Percentiles rank a stretch among this genome's conserved stretches.
Conservation (phyloP, 306 rosid species). For the Begonia fuchsioides region DNA sequence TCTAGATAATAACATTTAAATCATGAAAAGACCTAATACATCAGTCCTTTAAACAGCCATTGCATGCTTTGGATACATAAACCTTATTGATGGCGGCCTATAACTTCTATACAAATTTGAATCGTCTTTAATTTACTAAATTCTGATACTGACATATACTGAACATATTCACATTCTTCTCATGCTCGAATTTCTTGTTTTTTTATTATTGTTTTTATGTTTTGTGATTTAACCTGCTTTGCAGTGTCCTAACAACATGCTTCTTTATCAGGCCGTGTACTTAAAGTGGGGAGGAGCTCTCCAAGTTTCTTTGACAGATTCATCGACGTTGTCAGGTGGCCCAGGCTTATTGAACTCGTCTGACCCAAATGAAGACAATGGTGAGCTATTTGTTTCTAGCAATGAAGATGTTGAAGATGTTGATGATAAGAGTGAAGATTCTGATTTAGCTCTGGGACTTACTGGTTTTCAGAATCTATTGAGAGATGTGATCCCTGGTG, state of each 20-base stretch:
- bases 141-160: too few species aligned
- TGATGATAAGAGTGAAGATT: constrained; percentile 51
- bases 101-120: too few species aligned
- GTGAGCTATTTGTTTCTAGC: constrained; percentile 46
- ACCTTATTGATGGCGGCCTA: too few species aligned
- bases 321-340: constrained; percentile 34
- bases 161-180: not conserved
- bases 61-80: too few species aligned
- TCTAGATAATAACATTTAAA: too few species aligned
- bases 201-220: too few species aligned
- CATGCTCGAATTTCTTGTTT: not conserved
- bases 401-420: constrained; percentile 55
- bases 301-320: constrained; percentile 25
- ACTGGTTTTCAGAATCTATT: constrained; percentile 67
- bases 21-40: too few species aligned
- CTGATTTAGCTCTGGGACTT: constrained; percentile 56
- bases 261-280: constrained; percentile 75
- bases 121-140: too few species aligned
- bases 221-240: constrained; percentile 3
- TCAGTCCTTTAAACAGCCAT: too few species aligned
- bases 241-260: not conserved
- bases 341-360: constrained; percentile 37
- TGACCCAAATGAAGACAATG: constrained; percentile 51
- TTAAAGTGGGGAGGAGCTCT: constrained; percentile 46
- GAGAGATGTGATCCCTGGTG: constrained; percentile 89